Evolutionary conservation across 345 rosid genomes (phyloP).

Genomic region (Garcia nutans): DNA sequence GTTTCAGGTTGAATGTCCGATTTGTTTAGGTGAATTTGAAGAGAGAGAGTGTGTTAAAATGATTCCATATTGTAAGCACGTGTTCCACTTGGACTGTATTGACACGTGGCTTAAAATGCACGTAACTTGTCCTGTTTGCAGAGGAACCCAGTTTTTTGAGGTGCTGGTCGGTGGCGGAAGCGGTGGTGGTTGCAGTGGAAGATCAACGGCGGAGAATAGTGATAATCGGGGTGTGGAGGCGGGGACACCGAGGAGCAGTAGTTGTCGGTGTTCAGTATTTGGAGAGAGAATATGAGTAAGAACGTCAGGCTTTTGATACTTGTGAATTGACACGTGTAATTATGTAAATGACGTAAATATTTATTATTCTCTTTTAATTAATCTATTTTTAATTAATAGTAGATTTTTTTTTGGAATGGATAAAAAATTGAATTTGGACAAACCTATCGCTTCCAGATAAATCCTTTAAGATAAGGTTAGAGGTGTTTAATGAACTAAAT

Average conservation of each 20-base stretch:
- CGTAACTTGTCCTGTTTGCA: conserved; percentile 59
- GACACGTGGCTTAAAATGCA: conserved; percentile 55
- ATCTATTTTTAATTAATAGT: too few relatives aligned
- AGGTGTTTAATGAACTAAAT: too few relatives aligned
- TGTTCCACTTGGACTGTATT: conserved; percentile 51
- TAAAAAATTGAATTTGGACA: too few relatives aligned
- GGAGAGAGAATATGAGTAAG: not conserved
- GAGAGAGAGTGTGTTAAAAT: conserved; percentile 42
- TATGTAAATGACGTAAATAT: not conserved
- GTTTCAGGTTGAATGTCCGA: conserved; percentile 47
- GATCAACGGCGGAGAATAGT: conserved; percentile 20
- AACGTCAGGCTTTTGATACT: conserved; percentile 24
- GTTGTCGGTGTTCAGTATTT: conserved; percentile 18
- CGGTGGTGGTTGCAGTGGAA: not conserved
- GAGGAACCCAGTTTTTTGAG: conserved; percentile 41
- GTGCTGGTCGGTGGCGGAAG: not conserved
- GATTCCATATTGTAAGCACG: conserved; percentile 52
- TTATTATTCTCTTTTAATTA: too few relatives aligned
- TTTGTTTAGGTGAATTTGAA: conserved; percentile 63
- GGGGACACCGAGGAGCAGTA: conserved; percentile 10
- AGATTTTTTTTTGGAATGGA: too few relatives aligned
- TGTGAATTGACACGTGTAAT: conserved; percentile 4
- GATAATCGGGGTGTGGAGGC: conserved; percentile 18
- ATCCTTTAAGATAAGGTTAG: too few relatives aligned
- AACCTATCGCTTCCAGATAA: too few relatives aligned